phyloP scores from a whole-genome alignment of 148 eudicot species.

The Vaccinium darrowii region DNA sequence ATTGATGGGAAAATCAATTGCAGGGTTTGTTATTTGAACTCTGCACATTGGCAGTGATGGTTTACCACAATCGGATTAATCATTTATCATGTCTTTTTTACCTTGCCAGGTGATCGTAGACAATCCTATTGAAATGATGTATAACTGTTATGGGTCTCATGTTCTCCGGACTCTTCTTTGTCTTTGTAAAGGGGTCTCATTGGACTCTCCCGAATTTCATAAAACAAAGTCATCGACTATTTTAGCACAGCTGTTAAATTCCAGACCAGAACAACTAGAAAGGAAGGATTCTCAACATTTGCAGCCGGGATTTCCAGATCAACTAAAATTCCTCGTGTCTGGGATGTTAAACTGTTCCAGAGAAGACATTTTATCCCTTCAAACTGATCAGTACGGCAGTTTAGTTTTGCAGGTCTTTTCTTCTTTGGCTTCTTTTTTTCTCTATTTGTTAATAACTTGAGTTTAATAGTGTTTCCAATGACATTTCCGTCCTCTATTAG shows the following conservation, averaged over 20 bases:
- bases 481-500: background rate
- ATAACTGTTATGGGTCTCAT: constrained; percentile 90
- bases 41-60: background rate
- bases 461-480: background rate
- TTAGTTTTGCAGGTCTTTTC: constrained; percentile 77
- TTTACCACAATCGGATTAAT: background rate
- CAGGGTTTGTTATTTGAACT: background rate
- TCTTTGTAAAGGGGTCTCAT: constrained; percentile 82
- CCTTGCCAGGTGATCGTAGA: constrained; percentile 54
- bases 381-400: constrained; percentile 74
- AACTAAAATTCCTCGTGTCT: constrained; percentile 60
- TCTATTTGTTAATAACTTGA: background rate
- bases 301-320: constrained; percentile 67
- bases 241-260: constrained; percentile 70
- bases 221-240: constrained; percentile 53
- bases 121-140: constrained; percentile 72
- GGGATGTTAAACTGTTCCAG: constrained; percentile 57
- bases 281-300: constrained; percentile 31
- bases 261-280: constrained; percentile 32
- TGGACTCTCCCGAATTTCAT: constrained; percentile 66
- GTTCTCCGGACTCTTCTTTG: constrained; percentile 89
- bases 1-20: background rate
- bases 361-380: constrained; percentile 53
- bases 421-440: background rate
- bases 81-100: constrained; percentile 11